Percentiles rank a stretch among this genome's conserved stretches.
phyloP scores from a whole-genome alignment of 2,329 filamentous ascomycete species.

The Chaetomiaceae sp. region DNA sequence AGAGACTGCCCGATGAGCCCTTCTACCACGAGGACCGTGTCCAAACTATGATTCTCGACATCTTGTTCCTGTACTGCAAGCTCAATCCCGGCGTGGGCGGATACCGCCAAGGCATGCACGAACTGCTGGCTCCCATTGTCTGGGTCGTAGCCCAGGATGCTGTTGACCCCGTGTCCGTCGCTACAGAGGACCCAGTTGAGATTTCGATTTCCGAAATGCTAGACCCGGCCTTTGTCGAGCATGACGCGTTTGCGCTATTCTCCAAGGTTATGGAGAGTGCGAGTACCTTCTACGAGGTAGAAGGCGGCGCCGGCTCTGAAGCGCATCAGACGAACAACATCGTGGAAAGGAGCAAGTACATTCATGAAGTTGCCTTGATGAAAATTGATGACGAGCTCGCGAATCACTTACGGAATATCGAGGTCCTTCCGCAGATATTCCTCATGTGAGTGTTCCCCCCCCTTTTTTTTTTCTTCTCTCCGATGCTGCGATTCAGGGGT shows the following conservation, averaged over 20 bases:
- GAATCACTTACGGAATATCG: slow-evolving; percentile 72
- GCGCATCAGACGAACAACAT: slow-evolving; percentile 57
- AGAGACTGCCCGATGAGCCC: slow-evolving; percentile 83
- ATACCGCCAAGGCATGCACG: slow-evolving; percentile 99
- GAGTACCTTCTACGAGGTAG: slow-evolving; percentile 80
- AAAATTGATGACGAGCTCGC: slow-evolving; percentile 80
- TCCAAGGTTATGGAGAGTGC: slow-evolving; percentile 82
- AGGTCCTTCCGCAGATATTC: slow-evolving; percentile 94
- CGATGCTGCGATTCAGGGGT: too few relatives aligned
- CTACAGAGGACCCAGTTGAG: slow-evolving; percentile 39
- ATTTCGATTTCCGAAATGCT: slow-evolving; percentile 61
- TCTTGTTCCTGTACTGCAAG: slow-evolving; percentile 93
- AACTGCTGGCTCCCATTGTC: slow-evolving; percentile 83
- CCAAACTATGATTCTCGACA: slow-evolving; percentile 78
- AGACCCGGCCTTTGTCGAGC: slow-evolving; percentile 72
- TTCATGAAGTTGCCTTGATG: slow-evolving; percentile 76
- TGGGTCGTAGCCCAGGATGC: slow-evolving; percentile 82
- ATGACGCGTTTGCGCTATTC: slow-evolving; percentile 86
- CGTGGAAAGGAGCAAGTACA: slow-evolving; percentile 77
- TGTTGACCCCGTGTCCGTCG: slow-evolving; percentile 47
- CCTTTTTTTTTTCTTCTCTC: neutral
- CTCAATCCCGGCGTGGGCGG: slow-evolving; percentile 78
- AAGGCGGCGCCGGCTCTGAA: slow-evolving; percentile 35
- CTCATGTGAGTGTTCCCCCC: slow-evolving; percentile 61
- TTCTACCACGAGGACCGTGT: slow-evolving; percentile 80